These are phyloP conservation scores for Symbiodinium natans DNA, from an alignment of 73 alveolate species.

Conservation along the genomic window DNA sequence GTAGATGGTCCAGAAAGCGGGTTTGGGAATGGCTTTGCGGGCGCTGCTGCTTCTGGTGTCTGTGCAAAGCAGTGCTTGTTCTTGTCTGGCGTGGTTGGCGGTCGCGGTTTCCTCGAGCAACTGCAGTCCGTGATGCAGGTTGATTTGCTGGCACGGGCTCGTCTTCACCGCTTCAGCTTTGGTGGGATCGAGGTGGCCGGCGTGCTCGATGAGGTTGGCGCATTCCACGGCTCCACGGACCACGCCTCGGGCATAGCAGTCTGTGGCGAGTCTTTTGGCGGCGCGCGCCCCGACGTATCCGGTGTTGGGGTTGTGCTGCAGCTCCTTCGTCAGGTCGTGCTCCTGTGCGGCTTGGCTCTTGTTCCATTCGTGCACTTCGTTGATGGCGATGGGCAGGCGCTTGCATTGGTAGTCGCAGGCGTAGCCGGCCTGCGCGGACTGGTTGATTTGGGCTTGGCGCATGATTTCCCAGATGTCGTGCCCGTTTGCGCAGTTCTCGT, in stretches of 20 bases:
- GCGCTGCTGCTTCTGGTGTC: too few species aligned
- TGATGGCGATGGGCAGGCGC: slow-evolving; percentile 7
- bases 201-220: neutral
- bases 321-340: too few species aligned
- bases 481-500: too few species aligned
- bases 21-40: too few species aligned
- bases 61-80: too few species aligned
- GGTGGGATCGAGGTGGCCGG: neutral
- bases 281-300: slow-evolving; percentile 30
- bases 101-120: neutral
- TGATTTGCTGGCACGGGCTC: neutral
- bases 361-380: neutral
- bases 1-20: slow-evolving; percentile 4
- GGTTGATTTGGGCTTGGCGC: neutral
- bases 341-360: neutral
- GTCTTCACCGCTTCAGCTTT: slow-evolving; percentile 46
- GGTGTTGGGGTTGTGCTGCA: neutral
- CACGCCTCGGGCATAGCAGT: slow-evolving; percentile 26
- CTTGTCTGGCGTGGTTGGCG: neutral
- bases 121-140: neutral
- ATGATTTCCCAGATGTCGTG: too few species aligned
- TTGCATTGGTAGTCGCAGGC: too few species aligned
- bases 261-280: neutral
- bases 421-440: slow-evolving; percentile 20
- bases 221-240: slow-evolving; percentile 42